Conservation (phyloP, 176 grass and related monocot species). For the Musa beccarii region DNA sequence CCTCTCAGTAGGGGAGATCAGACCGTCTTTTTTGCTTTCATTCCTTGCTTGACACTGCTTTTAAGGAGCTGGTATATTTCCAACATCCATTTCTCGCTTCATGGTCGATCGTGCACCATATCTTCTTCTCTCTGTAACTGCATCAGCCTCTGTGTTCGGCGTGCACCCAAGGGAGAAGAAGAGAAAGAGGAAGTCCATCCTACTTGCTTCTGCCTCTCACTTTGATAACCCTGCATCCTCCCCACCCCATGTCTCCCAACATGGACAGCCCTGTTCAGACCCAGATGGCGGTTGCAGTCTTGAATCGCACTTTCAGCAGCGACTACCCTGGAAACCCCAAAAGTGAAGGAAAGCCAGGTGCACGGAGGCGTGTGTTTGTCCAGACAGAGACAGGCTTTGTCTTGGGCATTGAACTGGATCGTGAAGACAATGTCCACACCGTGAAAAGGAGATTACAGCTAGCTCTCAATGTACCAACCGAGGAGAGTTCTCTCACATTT, state of each 20-base stretch:
- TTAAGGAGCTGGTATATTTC: neutral
- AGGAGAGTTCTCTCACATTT: slow-evolving; percentile 59
- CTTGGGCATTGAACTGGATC: slow-evolving; percentile 44
- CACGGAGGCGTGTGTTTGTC: slow-evolving; percentile 60
- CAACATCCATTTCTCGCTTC: neutral
- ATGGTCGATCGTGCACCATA: slow-evolving; percentile 1
- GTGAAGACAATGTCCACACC: slow-evolving; percentile 54
- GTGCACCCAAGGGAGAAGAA: slow-evolving; percentile 25
- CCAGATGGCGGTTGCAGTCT: slow-evolving; percentile 56
- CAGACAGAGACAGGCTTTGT: slow-evolving; percentile 59
- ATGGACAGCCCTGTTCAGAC: slow-evolving; percentile 62
- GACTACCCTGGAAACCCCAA: slow-evolving; percentile 30
- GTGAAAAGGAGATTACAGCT: slow-evolving; percentile 65
- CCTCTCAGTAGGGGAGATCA: neutral
- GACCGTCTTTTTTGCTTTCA: neutral
- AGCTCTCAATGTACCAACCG: slow-evolving; percentile 53
- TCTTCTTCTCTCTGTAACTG: slow-evolving; percentile 11
- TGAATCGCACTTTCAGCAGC: slow-evolving; percentile 28
- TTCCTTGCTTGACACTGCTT: neutral
- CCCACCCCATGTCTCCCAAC: slow-evolving; percentile 38
- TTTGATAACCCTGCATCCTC: slow-evolving; percentile 9
- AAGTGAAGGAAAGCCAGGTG: slow-evolving; percentile 21
- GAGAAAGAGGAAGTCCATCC: slow-evolving; percentile 22
- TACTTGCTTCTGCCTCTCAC: slow-evolving; percentile 3
- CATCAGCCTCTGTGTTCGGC: slow-evolving; percentile 26